Base-by-base conservation (phyloP, 352 stramenopile genomes). In the Phytophthora citrophthora region DNA sequence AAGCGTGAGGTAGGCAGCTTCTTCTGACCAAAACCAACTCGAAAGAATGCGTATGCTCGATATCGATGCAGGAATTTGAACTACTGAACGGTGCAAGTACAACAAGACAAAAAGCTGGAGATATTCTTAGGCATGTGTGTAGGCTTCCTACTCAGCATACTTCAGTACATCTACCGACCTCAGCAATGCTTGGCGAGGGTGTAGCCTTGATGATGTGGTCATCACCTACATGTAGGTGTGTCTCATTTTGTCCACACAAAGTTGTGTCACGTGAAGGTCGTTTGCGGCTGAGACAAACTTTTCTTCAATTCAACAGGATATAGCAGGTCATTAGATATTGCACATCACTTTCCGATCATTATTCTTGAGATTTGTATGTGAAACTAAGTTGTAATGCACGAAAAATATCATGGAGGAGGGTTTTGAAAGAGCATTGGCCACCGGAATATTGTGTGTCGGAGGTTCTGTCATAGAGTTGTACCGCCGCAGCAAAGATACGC, bases 381-480 rank as follows among this genome's bases (percentile, higher is more conserved):
- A 8, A 5, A 41, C n/a, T 2, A 0, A 41, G 20, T 8, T 20
- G 36, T 41, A 41, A 20, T 13, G 36, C 7, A 20, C 13, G 20
- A 13, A 41, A 41, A 20, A 41, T 11, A 41, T 41, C 3, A 20
- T 20, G 13, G 10, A 3, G 16, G 20, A 16, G 16, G 47, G 26
- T 55, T 54, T 24, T 9, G 20, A 34, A 55, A 45, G 48, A 47
- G 16, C 38, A 57, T 49, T 32, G 1, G n/a, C 12, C 24, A 48
- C 38, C 36, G 34, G 36, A 58, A 58, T 26, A 58, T 49, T 5
- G 38, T 3, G 3, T 58, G 4, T 10, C 38, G 34, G 5, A 39
- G 51, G 47, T 29, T 48, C 41, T 49, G 24, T 58, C 51, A 39
- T 58, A 58, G 38, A 58, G 51, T 58, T 58, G 51, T 58, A 57